Conservation (phyloP, 139 green algal species). For the Diplosphaera chodatii region DNA sequence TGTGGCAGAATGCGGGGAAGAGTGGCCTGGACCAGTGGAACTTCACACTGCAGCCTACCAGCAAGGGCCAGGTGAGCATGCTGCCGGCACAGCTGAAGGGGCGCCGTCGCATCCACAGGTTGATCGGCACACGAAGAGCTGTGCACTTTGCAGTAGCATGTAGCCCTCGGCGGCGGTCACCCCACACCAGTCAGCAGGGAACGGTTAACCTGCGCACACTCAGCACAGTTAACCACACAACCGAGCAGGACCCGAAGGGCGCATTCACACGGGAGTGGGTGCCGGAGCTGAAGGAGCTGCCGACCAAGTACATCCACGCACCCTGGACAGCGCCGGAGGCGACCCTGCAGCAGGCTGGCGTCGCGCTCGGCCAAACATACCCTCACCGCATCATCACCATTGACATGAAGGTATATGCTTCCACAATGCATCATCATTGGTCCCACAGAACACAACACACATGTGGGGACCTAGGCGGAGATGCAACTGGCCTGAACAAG, state of each 20-base stretch:
- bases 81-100: too few species aligned
- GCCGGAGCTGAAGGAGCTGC: conserved; percentile 45
- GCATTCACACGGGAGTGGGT: conserved; percentile 54
- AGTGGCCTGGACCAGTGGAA: conserved; percentile 59
- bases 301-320: conserved; percentile 33
- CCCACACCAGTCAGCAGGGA: too few species aligned
- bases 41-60: conserved; percentile 43
- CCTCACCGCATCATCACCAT: conserved; percentile 23
- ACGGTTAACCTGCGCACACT: too few species aligned
- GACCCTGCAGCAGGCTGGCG: conserved; percentile 27
- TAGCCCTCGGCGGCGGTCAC: too few species aligned
- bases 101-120: background rate
- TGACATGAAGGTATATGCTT: conserved; percentile 13
- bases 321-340: conserved; percentile 43
- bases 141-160: too few species aligned
- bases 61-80: conserved; percentile 33
- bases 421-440: too few species aligned
- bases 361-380: conserved; percentile 36
- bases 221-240: too few species aligned
- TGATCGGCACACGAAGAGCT: too few species aligned
- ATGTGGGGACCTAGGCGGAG: too few species aligned
- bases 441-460: too few species aligned
- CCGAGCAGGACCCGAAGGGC: conserved; percentile 50
- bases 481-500: too few species aligned
- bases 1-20: conserved; percentile 68